Evolutionary conservation across 2,329 filamentous ascomycete species (phyloP).

Genomic region (Beauveria pseudobassiana): DNA sequence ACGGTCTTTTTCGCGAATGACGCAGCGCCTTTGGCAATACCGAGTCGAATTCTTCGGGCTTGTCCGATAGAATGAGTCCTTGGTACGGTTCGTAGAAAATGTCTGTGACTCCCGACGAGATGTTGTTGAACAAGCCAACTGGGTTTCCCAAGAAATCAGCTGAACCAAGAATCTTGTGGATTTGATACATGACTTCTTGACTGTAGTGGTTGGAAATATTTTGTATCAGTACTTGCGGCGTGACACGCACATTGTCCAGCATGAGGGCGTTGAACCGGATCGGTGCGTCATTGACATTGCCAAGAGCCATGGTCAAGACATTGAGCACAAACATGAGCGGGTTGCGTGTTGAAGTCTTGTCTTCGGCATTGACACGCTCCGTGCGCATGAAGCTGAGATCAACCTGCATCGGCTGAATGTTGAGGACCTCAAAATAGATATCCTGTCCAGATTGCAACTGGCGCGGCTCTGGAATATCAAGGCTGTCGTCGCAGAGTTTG

Average conservation of each 20-base stretch:
- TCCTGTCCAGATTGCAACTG: conserved; percentile 80
- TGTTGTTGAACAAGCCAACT: conserved; percentile 95
- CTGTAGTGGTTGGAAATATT: conserved; percentile 94
- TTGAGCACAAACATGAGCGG: conserved; percentile 99
- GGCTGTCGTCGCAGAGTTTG: conserved; percentile 77
- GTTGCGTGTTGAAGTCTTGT: conserved; percentile 83
- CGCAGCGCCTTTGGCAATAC: conserved; percentile 92
- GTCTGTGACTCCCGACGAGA: conserved; percentile 92
- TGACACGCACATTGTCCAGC: conserved; percentile 90
- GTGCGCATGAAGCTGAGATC: conserved; percentile 96
- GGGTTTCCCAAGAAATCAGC: conserved; percentile 97
- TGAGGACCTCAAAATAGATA: conserved; percentile 95
- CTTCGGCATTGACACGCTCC: conserved; percentile 91
- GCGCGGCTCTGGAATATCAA: conserved; percentile 88
- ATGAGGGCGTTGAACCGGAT: conserved; percentile 89
- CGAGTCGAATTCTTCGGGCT: conserved; percentile 87
- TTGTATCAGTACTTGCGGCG: conserved; percentile 71
- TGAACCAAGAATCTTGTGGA: conserved; percentile 94
- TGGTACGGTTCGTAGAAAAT: conserved; percentile 99
- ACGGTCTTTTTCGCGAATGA: conserved; percentile 99
- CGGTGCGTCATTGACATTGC: conserved; percentile 96
- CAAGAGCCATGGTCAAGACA: conserved; percentile 97
- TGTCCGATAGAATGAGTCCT: conserved; percentile 90
- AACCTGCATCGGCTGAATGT: conserved; percentile 96
- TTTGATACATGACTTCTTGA: conserved; percentile 89